A percentile compares a stretch with the other conserved stretches of the same genome.
Conservation (phyloP, 805 yeast species). For the Hemisphaericaspora nanyangensis region DNA sequence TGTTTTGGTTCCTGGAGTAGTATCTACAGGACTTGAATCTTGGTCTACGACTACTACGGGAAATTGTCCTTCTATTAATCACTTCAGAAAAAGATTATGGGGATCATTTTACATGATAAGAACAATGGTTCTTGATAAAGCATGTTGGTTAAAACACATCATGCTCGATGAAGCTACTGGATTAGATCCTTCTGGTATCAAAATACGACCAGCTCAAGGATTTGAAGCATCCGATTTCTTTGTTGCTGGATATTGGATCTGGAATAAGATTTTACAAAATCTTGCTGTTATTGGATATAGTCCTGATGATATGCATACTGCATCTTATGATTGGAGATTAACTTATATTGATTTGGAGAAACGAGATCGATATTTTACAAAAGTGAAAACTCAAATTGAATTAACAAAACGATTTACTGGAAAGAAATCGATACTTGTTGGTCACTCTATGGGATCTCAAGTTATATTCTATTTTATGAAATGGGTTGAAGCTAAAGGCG, state of each 20-base stretch:
- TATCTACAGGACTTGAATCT: conserved; percentile 89
- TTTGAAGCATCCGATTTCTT: conserved; percentile 96
- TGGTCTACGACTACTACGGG: conserved; percentile 79
- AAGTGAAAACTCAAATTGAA: conserved; percentile 73
- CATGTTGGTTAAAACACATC: conserved; percentile 91
- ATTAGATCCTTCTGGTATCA: conserved; percentile 81
- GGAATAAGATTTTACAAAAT: conserved; percentile 95
- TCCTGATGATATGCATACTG: conserved; percentile 84
- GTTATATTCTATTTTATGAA: conserved; percentile 82
- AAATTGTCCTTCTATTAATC: conserved; percentile 79
- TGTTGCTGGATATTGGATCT: conserved; percentile 97
- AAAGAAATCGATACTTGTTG: conserved; percentile 72
- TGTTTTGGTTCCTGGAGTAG: conserved; percentile 92
- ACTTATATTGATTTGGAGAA: conserved; percentile 84
- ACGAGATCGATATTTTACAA: conserved; percentile 82
- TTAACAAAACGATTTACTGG: conserved; percentile 43
- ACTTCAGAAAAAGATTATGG: conserved; percentile 92
- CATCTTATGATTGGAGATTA: conserved; percentile 95
- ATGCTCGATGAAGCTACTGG: conserved; percentile 91
- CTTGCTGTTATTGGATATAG: conserved; percentile 92
- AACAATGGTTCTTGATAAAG: conserved; percentile 86
- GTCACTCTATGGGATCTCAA: conserved; percentile 98
- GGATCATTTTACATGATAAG: conserved; percentile 94
- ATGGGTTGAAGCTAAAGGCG: conserved; percentile 93
- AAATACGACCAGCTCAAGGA: conserved; percentile 88